phyloP scores from a whole-genome alignment of 805 yeast species.

The Saccharomycopsis guyanensis region DNA sequence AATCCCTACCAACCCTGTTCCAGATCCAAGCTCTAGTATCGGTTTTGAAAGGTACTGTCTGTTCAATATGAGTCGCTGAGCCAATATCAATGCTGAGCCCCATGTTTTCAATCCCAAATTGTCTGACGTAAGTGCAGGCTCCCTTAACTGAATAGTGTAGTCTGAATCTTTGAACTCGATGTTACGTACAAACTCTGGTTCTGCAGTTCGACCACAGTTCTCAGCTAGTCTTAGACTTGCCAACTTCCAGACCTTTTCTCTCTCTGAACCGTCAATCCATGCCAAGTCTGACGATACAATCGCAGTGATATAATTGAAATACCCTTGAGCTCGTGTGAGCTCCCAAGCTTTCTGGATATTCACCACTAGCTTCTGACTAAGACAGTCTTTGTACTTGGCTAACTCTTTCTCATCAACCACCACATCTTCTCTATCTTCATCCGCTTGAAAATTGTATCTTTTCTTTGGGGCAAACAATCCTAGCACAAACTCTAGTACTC shows the following conservation, averaged over 20 bases:
- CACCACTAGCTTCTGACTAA: not conserved
- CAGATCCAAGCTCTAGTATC: conserved; percentile 82
- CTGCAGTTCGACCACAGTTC: conserved; percentile 78
- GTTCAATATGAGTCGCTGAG: conserved; percentile 40
- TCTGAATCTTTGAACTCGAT: conserved; percentile 40
- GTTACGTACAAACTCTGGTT: conserved; percentile 58
- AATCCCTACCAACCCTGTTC: conserved; percentile 89
- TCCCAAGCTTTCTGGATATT: not conserved
- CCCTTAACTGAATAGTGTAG: conserved; percentile 40
- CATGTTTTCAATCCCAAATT: conserved; percentile 89
- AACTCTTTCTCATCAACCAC: not conserved
- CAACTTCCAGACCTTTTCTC: conserved; percentile 36
- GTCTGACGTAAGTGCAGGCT: conserved; percentile 83
- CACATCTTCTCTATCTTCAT: not conserved
- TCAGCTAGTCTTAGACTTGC: conserved; percentile 68
- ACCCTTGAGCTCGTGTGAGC: conserved; percentile 4
- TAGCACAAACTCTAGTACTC: not conserved
- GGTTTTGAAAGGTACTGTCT: conserved; percentile 11
- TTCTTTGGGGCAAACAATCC: not conserved
- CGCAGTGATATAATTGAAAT: conserved; percentile 42
- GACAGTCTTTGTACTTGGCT: not conserved
- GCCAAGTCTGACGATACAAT: conserved; percentile 41
- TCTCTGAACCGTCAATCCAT: conserved; percentile 36
- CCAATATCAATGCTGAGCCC: conserved; percentile 81
- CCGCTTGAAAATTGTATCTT: not conserved